Conservation (phyloP, 228 moss, liverwort and hornwort genomes). For the Sphagnum magellanicum region DNA sequence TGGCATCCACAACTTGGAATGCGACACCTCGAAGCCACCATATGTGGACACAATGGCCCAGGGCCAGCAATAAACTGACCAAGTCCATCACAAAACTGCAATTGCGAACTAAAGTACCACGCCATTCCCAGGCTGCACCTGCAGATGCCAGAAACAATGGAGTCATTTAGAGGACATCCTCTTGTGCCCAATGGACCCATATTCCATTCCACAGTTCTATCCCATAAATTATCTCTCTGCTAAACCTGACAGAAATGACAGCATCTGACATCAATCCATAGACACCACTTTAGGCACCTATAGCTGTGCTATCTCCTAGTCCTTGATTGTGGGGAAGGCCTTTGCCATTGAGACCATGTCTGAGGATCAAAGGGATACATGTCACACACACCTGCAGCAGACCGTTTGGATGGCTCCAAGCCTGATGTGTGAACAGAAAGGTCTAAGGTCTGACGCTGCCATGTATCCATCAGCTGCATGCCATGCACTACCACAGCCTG, state of each 20-base stretch:
- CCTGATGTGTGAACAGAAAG: conserved; percentile 37
- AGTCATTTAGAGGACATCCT: no score
- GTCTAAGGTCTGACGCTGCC: conserved; percentile 73
- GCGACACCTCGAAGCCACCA: conserved; percentile 98
- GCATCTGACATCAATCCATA: no score
- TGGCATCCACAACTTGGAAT: conserved; percentile 93
- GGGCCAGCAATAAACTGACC: conserved; percentile 84
- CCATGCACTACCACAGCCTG: conserved; percentile 96
- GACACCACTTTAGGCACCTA: no score
- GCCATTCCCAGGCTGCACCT: conserved; percentile 99
- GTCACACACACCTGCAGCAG: conserved; percentile 74
- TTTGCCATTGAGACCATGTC: background rate
- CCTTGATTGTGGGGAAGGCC: no score
- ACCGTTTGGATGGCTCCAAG: conserved; percentile 83
- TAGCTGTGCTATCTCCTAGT: no score
- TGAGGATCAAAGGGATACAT: background rate
- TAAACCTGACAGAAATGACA: no score
- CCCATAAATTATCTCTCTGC: no score
- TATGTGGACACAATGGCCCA: conserved; percentile 91
- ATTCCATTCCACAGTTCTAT: no score
- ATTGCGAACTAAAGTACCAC: conserved; percentile 87
- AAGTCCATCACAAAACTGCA: conserved; percentile 99
- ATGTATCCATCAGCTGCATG: conserved; percentile 91
- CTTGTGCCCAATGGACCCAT: no score
- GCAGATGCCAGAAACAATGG: conserved; percentile 1